Base-by-base conservation (phyloP, 1,139 yeast genomes). In the Geotrichum klebahnii region DNA sequence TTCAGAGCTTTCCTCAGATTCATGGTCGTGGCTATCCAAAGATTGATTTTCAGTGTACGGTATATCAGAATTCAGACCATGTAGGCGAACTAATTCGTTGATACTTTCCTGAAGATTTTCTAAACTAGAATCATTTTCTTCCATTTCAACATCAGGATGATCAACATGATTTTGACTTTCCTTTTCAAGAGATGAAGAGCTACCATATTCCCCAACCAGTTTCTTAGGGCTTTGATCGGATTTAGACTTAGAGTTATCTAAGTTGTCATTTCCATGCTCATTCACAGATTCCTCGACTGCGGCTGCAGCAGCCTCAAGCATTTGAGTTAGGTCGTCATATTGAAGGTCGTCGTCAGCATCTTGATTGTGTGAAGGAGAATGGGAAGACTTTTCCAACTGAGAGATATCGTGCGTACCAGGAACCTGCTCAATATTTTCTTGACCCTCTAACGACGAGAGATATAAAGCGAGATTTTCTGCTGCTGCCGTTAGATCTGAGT, bases 231-330 rank as follows among this genome's bases (percentile, higher is more conserved):
- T n/a, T n/a, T n/a, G n/a, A n/a, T n/a, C n/a, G n/a, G n/a, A n/a
- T n/a, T 28, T 29, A 26, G 12, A 34, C 19, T 16, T 33, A 12
- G 23, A 19, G 8, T 23, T 31, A 9, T 26, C 66, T 60, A 3
- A 78, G 61, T 16, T 33, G 28, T n/a, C n/a, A 12, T 26, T n/a
- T 14, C 28, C 42, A 10, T n/a, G 5, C n/a, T 38, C 32, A 5
- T n/a, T n/a, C 3, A 6, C 9, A 6, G 35, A 29, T 10, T 31
- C 32, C 28, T 5, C 44, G n/a, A 22, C 46, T 10, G 48, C 47
- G 16, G 51, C 46, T 9, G 46, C 46, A 1, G 51, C 51, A 8
- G 38, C 45, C 22, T 42, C 51, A 28, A 48, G 36, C 37, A 48
- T 37, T 33, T 44, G 31, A 16, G 48, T 44, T 19, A 48, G 17